These are phyloP conservation scores for Gossypium davidsonii DNA, from an alignment of 441 rosid genomes.

Conservation along the genomic window DNA sequence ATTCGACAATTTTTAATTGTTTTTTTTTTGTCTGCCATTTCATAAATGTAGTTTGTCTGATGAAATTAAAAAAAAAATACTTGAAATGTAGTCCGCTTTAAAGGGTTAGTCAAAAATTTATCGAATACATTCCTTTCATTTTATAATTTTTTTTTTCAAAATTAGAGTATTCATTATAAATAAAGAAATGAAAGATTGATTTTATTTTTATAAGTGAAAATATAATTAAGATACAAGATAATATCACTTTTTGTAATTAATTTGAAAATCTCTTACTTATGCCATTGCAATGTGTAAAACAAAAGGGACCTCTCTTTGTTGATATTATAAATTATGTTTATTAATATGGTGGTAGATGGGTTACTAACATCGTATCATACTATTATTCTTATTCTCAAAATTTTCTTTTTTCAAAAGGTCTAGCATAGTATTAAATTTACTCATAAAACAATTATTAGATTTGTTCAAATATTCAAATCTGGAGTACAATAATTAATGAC, in stretches of 20 bases:
- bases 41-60: slow-evolving; percentile 16
- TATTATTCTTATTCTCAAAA: not conserved
- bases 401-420: not conserved
- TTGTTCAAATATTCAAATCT: not conserved
- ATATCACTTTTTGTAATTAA: not conserved
- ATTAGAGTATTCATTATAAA: no score
- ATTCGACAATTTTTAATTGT: not conserved
- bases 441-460: not conserved
- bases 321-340: not conserved
- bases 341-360: not conserved
- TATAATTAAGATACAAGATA: no score
- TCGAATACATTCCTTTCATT: not conserved
- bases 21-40: not conserved
- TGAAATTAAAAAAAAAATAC: slow-evolving; percentile 13
- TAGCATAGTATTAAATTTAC: not conserved
- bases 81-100: slow-evolving; percentile 17
- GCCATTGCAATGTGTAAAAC: slow-evolving; percentile 2
- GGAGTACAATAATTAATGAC: not conserved
- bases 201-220: no score
- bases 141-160: no score
- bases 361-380: not conserved
- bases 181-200: no score
- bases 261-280: slow-evolving; percentile 8
- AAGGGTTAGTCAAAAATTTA: slow-evolving; percentile 12
- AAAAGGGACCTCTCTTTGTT: slow-evolving; percentile 15